A percentile compares a stretch with the other conserved stretches of the same genome.
Conservation (phyloP, 2,329 filamentous ascomycete genomes). For the Davidsoniella virescens region DNA sequence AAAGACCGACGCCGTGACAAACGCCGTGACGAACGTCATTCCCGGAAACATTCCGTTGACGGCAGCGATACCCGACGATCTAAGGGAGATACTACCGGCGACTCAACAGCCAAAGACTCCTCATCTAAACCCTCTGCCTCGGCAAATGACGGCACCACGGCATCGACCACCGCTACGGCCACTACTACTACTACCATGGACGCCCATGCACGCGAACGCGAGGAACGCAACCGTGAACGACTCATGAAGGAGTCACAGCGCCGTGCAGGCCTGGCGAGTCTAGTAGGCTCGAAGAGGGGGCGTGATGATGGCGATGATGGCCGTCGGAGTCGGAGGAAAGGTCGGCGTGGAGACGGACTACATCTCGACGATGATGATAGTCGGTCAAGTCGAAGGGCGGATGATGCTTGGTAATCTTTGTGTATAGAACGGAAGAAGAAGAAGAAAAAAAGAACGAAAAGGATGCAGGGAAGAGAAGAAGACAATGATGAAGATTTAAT, state of each 20-base stretch:
- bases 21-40: conserved; percentile 24
- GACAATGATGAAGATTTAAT: too few relatives aligned
- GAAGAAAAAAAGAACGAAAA: background rate
- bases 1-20: conserved; percentile 20
- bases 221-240: conserved; percentile 48
- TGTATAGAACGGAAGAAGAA: background rate
- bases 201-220: conserved; percentile 53
- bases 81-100: background rate
- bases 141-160: conserved; percentile 13
- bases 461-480: background rate
- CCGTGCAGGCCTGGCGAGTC: conserved; percentile 36
- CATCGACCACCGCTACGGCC: conserved; percentile 20
- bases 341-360: conserved; percentile 26
- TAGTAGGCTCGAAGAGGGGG: conserved; percentile 32
- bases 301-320: conserved; percentile 28
- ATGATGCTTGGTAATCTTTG: background rate
- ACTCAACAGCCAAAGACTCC: background rate
- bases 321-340: conserved; percentile 6
- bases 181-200: conserved; percentile 25
- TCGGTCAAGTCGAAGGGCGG: background rate
- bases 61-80: background rate
- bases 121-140: background rate
- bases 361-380: conserved; percentile 39
- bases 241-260: conserved; percentile 53
- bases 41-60: conserved; percentile 5